phyloP scores from a whole-genome alignment of 176 grass and related monocot species.

The Panicum miliaceum region DNA sequence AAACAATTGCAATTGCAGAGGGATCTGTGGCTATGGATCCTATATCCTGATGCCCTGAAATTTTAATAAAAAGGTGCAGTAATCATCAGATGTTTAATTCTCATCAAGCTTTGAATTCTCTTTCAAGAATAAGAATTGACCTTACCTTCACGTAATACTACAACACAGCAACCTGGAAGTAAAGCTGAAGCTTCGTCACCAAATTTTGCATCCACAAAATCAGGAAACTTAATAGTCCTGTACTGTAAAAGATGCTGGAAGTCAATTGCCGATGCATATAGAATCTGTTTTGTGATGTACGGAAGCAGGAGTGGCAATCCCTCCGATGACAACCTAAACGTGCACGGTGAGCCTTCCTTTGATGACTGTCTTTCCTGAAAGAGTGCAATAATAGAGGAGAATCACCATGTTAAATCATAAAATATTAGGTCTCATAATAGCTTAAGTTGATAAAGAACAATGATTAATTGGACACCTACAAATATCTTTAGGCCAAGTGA shows the following conservation, averaged over 20 bases:
- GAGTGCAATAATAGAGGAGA: neutral
- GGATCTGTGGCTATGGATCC: slow-evolving; percentile 61
- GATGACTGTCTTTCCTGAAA: slow-evolving; percentile 88
- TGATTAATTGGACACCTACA: slow-evolving; percentile 61
- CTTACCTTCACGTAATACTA: slow-evolving; percentile 74
- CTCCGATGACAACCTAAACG: slow-evolving; percentile 92
- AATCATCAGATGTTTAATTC: neutral
- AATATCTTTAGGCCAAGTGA: slow-evolving; percentile 97
- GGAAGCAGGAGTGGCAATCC: slow-evolving; percentile 88
- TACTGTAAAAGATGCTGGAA: slow-evolving; percentile 90
- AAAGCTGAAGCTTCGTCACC: slow-evolving; percentile 68
- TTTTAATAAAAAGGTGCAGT: slow-evolving; percentile 8
- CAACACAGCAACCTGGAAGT: slow-evolving; percentile 77
- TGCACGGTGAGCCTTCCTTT: slow-evolving; percentile 75
- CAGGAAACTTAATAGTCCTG: slow-evolving; percentile 80
- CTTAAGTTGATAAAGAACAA: slow-evolving; percentile 6
- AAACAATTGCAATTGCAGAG: slow-evolving; percentile 72
- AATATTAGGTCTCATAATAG: neutral
- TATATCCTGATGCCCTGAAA: slow-evolving; percentile 53
- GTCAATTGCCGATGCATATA: slow-evolving; percentile 65
- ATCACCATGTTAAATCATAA: neutral
- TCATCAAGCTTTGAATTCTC: neutral
- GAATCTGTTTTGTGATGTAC: slow-evolving; percentile 83
- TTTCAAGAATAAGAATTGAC: neutral
- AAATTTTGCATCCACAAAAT: slow-evolving; percentile 80